A percentile compares a stretch with the other conserved stretches of the same genome.
Evolutionary conservation across 495 filamentous ascomycete genomes (phyloP).

Genomic region (Lichina pygmaea): DNA sequence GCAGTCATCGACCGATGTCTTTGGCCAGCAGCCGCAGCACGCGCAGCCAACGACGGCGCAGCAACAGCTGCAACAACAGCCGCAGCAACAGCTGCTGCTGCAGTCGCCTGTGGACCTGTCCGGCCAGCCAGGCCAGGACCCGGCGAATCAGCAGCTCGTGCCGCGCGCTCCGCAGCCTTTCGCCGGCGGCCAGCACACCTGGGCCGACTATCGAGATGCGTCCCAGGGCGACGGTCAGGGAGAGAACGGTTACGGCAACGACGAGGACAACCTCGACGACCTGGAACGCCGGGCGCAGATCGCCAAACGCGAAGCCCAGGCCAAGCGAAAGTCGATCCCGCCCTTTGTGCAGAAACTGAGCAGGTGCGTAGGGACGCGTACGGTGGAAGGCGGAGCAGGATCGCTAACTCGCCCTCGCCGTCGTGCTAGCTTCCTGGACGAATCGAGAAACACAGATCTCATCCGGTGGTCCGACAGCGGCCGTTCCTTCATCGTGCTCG

Average conservation of each 20-base stretch:
- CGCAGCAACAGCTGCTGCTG: conserved; percentile 16
- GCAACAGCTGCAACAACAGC: not conserved
- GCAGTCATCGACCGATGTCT: not conserved
- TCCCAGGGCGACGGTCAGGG: conserved; percentile 2
- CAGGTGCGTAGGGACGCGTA: conserved; percentile 32
- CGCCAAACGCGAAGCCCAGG: conserved; percentile 60
- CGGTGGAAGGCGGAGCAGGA: not conserved
- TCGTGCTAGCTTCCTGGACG: conserved; percentile 56
- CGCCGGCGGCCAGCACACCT: conserved; percentile 7
- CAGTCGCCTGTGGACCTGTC: conserved; percentile 21
- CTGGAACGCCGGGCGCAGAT: conserved; percentile 46
- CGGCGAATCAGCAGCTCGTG: conserved; percentile 33
- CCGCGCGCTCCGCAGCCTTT: conserved; percentile 14
- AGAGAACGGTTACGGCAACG: conserved; percentile 7
- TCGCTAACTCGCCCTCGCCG: conserved; percentile 6
- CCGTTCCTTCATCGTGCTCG: conserved; percentile 85
- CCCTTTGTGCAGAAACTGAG: conserved; percentile 96
- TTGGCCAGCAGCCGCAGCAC: not conserved
- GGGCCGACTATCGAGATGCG: not conserved
- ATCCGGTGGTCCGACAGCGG: conserved; percentile 96
- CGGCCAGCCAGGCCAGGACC: conserved; percentile 38
- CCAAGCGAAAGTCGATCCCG: conserved; percentile 80
- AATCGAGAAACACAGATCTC: conserved; percentile 70
- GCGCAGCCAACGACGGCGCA: not conserved
- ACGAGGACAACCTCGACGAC: conserved; percentile 28